Conservation (phyloP, 169 alveolate species). For the Plasmodium coatneyi region DNA sequence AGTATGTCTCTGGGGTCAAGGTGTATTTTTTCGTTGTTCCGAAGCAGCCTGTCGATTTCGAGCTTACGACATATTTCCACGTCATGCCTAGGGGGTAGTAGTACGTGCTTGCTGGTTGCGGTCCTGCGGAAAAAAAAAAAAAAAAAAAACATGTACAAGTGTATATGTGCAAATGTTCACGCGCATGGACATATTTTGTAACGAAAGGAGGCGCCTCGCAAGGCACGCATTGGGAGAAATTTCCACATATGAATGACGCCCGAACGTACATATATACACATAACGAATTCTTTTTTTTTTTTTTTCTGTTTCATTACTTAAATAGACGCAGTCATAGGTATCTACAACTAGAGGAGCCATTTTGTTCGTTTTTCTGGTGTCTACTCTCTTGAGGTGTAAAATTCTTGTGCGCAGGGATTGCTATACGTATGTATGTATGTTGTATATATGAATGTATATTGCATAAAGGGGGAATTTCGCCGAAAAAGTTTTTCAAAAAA, state of each 20-base stretch:
- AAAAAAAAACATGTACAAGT: not conserved
- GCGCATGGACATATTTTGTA: not conserved
- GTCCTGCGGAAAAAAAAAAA: conserved; percentile 7
- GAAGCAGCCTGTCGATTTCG: conserved; percentile 44
- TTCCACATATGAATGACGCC: not conserved
- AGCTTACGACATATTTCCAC: conserved; percentile 49
- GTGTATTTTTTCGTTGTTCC: conserved; percentile 47
- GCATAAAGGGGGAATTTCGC: not conserved
- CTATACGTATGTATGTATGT: not conserved
- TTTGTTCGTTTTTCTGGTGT: not conserved
- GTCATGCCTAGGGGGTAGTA: conserved; percentile 43
- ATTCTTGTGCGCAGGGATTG: not conserved
- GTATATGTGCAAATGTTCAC: not conserved
- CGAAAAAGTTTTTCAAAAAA: not conserved
- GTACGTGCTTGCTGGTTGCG: conserved; percentile 4
- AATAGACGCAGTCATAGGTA: conserved; percentile 28
- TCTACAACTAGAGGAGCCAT: conserved; percentile 11
- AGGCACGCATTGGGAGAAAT: not conserved
- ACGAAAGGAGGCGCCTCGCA: not conserved
- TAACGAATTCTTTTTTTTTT: not conserved
- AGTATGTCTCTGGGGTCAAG: conserved; percentile 24
- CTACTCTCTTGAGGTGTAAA: not conserved
- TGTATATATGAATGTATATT: conserved; percentile 11
- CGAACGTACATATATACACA: not conserved
- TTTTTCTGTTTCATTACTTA: conserved; percentile 37